These are phyloP conservation scores for Mariannaea sp. DNA, from an alignment of 2,329 filamentous ascomycete genomes.

Conservation along the genomic window DNA sequence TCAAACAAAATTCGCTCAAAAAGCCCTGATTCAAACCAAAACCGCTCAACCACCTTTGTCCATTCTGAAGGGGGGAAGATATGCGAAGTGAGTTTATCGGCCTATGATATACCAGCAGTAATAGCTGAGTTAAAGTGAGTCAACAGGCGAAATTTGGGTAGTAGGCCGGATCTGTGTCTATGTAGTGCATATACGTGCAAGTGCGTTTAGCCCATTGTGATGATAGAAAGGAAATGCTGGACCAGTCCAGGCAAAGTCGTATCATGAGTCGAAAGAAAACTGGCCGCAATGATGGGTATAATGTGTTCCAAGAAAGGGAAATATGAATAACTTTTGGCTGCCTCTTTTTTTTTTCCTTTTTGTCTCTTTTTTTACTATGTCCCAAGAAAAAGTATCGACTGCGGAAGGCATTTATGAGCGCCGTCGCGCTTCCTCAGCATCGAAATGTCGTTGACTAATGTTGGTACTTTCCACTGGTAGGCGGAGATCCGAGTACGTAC, in stretches of 20 bases:
- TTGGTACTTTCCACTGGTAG: slow-evolving; percentile 45
- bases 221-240: slow-evolving; percentile 18
- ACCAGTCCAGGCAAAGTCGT: slow-evolving; percentile 11
- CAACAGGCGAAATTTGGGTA: slow-evolving; percentile 17
- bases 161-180: slow-evolving; percentile 26
- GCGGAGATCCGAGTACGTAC: slow-evolving; percentile 45
- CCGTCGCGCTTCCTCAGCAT: slow-evolving; percentile 27
- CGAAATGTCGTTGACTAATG: slow-evolving; percentile 25
- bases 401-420: slow-evolving; percentile 1
- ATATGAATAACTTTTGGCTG: slow-evolving; percentile 12
- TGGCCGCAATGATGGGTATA: slow-evolving; percentile 30
- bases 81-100: slow-evolving; percentile 11
- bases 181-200: slow-evolving; percentile 15
- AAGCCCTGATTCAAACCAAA: slow-evolving; percentile 24
- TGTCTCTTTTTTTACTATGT: slow-evolving; percentile 5
- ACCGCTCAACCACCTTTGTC: slow-evolving; percentile 34
- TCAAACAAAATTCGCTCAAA: slow-evolving; percentile 20
- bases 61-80: slow-evolving; percentile 23
- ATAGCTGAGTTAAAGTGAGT: slow-evolving; percentile 3
- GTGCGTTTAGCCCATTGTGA: slow-evolving; percentile 15
- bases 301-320: slow-evolving; percentile 22
- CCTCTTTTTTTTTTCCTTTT: slow-evolving; percentile 4
- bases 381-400: not conserved
- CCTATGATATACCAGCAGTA: slow-evolving; percentile 11
- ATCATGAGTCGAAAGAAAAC: slow-evolving; percentile 12